phyloP scores from a whole-genome alignment of 2,329 filamentous ascomycete genomes.

The Elsinoe fawcettii region DNA sequence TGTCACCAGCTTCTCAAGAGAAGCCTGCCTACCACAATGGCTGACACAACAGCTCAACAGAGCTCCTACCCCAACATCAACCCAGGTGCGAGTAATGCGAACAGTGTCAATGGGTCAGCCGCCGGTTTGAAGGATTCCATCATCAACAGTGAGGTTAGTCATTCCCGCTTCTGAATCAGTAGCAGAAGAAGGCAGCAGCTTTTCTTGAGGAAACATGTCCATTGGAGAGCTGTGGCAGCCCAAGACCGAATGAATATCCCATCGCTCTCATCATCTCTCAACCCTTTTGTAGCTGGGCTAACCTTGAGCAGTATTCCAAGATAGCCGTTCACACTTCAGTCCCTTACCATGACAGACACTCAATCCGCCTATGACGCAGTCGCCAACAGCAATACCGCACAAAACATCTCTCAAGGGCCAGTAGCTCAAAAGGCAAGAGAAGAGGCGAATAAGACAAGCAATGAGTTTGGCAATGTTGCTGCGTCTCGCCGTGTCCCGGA shows the following conservation, averaged over 20 bases:
- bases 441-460: constrained; percentile 48
- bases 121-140: constrained; percentile 29
- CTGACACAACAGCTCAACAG: constrained; percentile 16
- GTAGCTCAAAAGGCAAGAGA: constrained; percentile 50
- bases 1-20: background rate
- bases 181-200: constrained; percentile 9
- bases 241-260: constrained; percentile 1
- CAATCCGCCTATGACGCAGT: constrained; percentile 42
- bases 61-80: constrained; percentile 17
- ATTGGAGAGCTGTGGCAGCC: constrained; percentile 4
- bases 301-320: background rate
- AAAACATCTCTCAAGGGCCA: constrained; percentile 43
- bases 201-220: constrained; percentile 8
- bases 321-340: background rate
- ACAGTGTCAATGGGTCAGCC: constrained; percentile 10
- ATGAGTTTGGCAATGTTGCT: constrained; percentile 52
- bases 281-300: background rate
- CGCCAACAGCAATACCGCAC: constrained; percentile 43
- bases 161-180: constrained; percentile 24
- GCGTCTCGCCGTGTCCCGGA: constrained; percentile 46
- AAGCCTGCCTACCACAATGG: constrained; percentile 16
- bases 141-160: constrained; percentile 39
- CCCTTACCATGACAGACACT: constrained; percentile 34
- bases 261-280: background rate
- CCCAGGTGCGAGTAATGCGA: constrained; percentile 16